Evolutionary conservation across 768 basidiomycete species (phyloP).

Genomic region (Leucogyrophana mollusca): DNA sequence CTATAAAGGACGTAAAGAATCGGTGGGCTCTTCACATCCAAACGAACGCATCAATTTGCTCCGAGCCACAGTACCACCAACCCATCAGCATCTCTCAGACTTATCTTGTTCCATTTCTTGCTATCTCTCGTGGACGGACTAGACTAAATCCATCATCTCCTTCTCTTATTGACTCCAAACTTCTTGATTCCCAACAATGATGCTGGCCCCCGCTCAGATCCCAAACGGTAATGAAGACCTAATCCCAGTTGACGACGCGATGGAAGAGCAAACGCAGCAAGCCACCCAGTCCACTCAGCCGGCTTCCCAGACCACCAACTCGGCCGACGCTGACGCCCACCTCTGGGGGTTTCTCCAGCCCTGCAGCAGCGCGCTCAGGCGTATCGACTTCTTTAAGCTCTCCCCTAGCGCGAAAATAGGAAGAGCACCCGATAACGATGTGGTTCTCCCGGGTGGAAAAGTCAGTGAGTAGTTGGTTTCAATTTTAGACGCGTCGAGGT

Average conservation of each 20-base stretch:
- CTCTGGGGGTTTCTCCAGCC: conserved; percentile 77
- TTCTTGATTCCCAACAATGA: neutral
- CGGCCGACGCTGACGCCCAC: conserved; percentile 23
- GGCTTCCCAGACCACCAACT: conserved; percentile 25
- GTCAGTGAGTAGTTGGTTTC: conserved; percentile 53
- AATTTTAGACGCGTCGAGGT: conserved; percentile 1
- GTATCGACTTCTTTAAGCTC: conserved; percentile 63
- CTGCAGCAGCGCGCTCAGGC: conserved; percentile 47
- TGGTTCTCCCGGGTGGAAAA: conserved; percentile 67
- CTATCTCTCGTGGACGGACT: too few relatives aligned
- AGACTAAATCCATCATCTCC: conserved; percentile 2
- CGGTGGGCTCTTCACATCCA: neutral
- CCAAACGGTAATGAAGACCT: conserved; percentile 11
- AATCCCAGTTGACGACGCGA: conserved; percentile 23
- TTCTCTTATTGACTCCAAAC: neutral
- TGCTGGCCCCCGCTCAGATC: conserved; percentile 4
- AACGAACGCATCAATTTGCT: conserved; percentile 5
- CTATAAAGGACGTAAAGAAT: conserved; percentile 17
- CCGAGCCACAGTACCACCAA: neutral
- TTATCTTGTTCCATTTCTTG: too few relatives aligned
- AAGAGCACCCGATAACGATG: conserved; percentile 47
- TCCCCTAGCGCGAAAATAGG: conserved; percentile 53
- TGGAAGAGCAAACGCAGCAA: conserved; percentile 35
- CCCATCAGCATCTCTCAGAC: neutral
- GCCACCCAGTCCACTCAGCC: conserved; percentile 40